phyloP scores from a whole-genome alignment of 169 alveolate species.

The Plasmodium chabaudi region DNA sequence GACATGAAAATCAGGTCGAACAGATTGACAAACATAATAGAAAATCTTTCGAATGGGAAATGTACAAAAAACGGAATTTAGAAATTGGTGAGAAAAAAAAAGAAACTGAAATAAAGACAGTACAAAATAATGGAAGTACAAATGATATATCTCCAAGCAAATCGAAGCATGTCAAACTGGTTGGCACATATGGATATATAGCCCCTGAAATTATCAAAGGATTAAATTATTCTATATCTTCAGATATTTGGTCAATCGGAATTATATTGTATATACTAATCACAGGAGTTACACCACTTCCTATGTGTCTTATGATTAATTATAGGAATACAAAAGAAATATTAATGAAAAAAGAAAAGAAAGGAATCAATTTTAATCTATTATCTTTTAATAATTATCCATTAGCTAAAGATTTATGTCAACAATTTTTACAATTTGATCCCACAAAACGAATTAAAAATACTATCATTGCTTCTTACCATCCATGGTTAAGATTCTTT shows the following conservation, averaged over 20 bases:
- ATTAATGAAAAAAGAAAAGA: conserved; percentile 84
- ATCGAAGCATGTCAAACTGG: conserved; percentile 78
- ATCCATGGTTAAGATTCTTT: conserved; percentile 90
- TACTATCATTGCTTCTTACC: conserved; percentile 89
- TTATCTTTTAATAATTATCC: conserved; percentile 91
- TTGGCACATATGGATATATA: conserved; percentile 90
- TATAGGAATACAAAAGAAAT: conserved; percentile 88
- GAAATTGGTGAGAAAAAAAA: too few species aligned
- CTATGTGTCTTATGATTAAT: conserved; percentile 91
- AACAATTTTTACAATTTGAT: conserved; percentile 87
- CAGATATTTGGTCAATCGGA: conserved; percentile 94
- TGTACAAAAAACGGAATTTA: too few species aligned
- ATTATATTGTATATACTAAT: conserved; percentile 90
- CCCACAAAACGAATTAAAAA: conserved; percentile 87
- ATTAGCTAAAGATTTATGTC: conserved; percentile 90
- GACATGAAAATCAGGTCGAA: too few species aligned
- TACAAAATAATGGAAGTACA: too few species aligned
- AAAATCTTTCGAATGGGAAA: too few species aligned
- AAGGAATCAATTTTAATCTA: conserved; percentile 90
- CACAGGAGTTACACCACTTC: conserved; percentile 94
- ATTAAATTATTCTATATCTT: conserved; percentile 87
- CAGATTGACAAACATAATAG: too few species aligned
- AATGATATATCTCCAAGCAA: background rate
- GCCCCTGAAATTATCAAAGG: conserved; percentile 91
- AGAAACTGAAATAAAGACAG: too few species aligned